Percentiles rank a stretch among this genome's conserved stretches.
Conservation (phyloP, 768 basidiomycete species). For the Strobilomyces echinocephalus region DNA sequence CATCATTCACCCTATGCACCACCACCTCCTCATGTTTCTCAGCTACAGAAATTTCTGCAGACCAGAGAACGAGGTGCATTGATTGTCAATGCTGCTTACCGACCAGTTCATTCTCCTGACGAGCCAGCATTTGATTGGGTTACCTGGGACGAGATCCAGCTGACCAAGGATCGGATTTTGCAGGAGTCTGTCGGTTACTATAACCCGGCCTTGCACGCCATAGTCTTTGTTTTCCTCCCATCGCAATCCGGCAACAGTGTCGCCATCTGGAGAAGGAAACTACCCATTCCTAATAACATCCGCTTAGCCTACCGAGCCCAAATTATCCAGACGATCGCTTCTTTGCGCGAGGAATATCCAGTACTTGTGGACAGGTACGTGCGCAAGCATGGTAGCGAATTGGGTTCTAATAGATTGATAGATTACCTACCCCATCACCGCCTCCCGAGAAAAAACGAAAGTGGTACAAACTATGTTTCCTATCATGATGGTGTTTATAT, state of each 20-base stretch:
- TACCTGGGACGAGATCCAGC: constrained; percentile 58
- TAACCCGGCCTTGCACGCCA: constrained; percentile 58
- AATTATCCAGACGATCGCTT: constrained; percentile 48
- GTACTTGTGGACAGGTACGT: constrained; percentile 72
- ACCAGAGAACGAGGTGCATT: constrained; percentile 69
- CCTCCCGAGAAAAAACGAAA: constrained; percentile 47
- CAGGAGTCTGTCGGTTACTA: constrained; percentile 76
- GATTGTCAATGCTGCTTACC: constrained; percentile 63
- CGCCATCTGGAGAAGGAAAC: constrained; percentile 74
- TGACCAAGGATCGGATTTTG: constrained; percentile 61
- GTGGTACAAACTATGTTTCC: constrained; percentile 49
- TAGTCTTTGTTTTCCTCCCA: constrained; percentile 63
- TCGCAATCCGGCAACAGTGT: constrained; percentile 70
- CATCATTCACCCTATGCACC: background rate
- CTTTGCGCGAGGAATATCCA: constrained; percentile 50
- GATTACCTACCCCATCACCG: constrained; percentile 24
- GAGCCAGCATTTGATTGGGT: constrained; percentile 77
- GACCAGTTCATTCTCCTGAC: constrained; percentile 44
- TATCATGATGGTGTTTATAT: constrained; percentile 19
- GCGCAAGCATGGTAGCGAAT: background rate
- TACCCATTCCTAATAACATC: constrained; percentile 56
- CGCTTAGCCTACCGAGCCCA: constrained; percentile 50
- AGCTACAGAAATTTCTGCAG: constrained; percentile 71
- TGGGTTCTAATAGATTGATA: constrained; percentile 15
- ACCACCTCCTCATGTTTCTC: constrained; percentile 3